Percentiles rank a stretch among this genome's conserved stretches.
These are phyloP conservation scores for Crithidia acanthocephali DNA, from an alignment of 208 protist genomes.

Conservation along the genomic window DNA sequence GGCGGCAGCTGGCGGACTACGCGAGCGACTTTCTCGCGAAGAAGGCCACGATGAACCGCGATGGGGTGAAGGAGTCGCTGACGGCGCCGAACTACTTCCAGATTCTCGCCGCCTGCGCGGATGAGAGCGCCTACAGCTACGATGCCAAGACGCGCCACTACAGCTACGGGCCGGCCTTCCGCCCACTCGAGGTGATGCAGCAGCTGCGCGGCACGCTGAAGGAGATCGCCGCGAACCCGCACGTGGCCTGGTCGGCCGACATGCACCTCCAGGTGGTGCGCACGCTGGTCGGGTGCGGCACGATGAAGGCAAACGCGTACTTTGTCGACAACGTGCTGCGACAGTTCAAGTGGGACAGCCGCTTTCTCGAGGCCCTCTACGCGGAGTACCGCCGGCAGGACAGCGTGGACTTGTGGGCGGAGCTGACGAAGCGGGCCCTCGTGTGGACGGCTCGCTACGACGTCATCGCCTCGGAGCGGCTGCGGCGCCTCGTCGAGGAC, in stretches of 20 bases:
- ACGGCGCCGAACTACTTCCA: conserved; percentile 80
- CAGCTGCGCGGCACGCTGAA: conserved; percentile 47
- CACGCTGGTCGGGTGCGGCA: conserved; percentile 82
- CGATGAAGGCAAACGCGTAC: conserved; percentile 91
- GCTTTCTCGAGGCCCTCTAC: conserved; percentile 88
- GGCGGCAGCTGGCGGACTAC: conserved; percentile 42
- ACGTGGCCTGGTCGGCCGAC: conserved; percentile 84
- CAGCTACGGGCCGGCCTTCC: conserved; percentile 60
- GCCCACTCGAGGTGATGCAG: conserved; percentile 53
- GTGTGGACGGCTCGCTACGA: conserved; percentile 91
- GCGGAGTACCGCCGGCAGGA: conserved; percentile 89
- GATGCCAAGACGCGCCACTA: conserved; percentile 46
- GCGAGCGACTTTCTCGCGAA: conserved; percentile 67
- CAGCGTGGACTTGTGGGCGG: conserved; percentile 80
- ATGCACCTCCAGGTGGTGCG: conserved; percentile 88
- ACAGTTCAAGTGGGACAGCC: conserved; percentile 78
- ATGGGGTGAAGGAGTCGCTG: conserved; percentile 56
- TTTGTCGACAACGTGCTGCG: conserved; percentile 92
- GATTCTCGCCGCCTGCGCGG: conserved; percentile 73
- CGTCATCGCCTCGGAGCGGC: conserved; percentile 73
- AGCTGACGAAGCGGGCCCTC: conserved; percentile 90
- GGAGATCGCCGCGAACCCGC: conserved; percentile 76
- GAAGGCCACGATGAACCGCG: conserved; percentile 34
- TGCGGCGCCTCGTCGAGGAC: conserved; percentile 88
- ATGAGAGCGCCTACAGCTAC: conserved; percentile 73